Evolutionary conservation across 306 rosid genomes (phyloP).

Genomic region (Acmispon strigosus): DNA sequence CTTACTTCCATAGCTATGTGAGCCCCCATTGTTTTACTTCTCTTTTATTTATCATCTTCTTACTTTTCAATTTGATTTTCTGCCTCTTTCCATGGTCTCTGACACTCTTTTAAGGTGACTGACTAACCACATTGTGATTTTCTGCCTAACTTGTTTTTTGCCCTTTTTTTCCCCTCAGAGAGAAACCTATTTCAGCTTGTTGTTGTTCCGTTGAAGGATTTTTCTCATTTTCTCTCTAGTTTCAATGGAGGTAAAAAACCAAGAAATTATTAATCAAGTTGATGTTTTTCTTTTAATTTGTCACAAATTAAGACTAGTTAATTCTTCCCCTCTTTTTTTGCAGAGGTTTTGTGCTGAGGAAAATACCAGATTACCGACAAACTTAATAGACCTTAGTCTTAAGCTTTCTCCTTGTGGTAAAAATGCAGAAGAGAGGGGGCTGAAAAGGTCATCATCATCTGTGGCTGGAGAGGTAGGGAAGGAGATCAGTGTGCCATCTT

Average conservation of each 20-base stretch:
- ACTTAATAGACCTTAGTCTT: constrained; percentile 19
- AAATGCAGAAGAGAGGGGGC: constrained; percentile 14
- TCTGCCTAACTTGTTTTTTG: constrained; percentile 5
- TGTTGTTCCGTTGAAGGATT: neutral
- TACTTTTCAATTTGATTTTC: neutral
- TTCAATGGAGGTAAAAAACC: constrained; percentile 19
- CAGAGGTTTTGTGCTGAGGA: neutral
- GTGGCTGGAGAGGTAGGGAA: neutral
- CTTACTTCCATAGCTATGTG: no score
- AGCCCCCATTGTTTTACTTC: no score
- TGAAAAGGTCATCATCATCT: constrained; percentile 19
- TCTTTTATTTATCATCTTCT: neutral
- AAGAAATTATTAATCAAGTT: neutral
- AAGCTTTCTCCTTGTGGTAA: constrained; percentile 19
- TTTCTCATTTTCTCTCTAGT: neutral
- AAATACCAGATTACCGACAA: neutral
- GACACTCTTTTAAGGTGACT: no score
- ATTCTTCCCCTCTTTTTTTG: neutral
- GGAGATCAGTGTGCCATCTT: neutral
- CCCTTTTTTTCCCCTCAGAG: neutral
- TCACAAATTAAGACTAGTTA: neutral
- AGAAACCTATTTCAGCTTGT: neutral
- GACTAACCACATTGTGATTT: neutral
- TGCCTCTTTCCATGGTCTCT: no score
- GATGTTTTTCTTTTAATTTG: neutral